A percentile compares a stretch with the other conserved stretches of the same genome.
Conservation (phyloP, 2,329 filamentous ascomycete species). For the Penicillium sp. region DNA sequence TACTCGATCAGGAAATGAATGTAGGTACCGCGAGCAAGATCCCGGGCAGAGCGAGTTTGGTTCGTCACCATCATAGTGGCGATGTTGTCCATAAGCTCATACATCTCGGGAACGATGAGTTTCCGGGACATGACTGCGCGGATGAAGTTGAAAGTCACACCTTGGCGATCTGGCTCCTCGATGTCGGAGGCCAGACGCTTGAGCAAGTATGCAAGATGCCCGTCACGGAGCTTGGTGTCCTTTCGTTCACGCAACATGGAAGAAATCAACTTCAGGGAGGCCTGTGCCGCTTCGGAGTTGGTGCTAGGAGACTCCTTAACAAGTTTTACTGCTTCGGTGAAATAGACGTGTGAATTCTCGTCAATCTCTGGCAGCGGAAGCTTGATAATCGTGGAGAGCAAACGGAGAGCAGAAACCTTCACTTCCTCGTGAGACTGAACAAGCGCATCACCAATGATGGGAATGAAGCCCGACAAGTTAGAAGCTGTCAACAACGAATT, state of each 20-base stretch:
- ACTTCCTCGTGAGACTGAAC: slow-evolving; percentile 87
- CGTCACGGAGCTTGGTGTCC: slow-evolving; percentile 73
- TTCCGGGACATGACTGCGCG: slow-evolving; percentile 81
- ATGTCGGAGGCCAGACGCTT: slow-evolving; percentile 81
- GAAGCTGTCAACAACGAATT: slow-evolving; percentile 72
- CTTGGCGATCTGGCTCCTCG: slow-evolving; percentile 87
- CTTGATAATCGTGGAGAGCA: slow-evolving; percentile 81
- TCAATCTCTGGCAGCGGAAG: slow-evolving; percentile 72
- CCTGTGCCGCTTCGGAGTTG: slow-evolving; percentile 79
- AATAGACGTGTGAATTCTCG: slow-evolving; percentile 70
- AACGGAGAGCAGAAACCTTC: slow-evolving; percentile 78
- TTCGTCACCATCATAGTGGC: slow-evolving; percentile 95
- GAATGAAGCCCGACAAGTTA: slow-evolving; percentile 82
- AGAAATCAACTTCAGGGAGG: slow-evolving; percentile 82
- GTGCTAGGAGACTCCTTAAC: slow-evolving; percentile 76
- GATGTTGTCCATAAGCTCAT: slow-evolving; percentile 86
- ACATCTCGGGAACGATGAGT: slow-evolving; percentile 80
- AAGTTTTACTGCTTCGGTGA: slow-evolving; percentile 78
- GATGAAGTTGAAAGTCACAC: slow-evolving; percentile 91
- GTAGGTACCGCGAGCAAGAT: slow-evolving; percentile 83
- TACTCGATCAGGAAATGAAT: slow-evolving; percentile 94
- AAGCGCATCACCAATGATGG: slow-evolving; percentile 82
- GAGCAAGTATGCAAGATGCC: slow-evolving; percentile 77
- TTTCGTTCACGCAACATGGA: slow-evolving; percentile 78
- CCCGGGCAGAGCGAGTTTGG: slow-evolving; percentile 81